Percentiles rank a stretch among this genome's conserved stretches.
These are phyloP conservation scores for Adansonia digitata DNA, from an alignment of 345 rosid genomes.

Conservation along the genomic window DNA sequence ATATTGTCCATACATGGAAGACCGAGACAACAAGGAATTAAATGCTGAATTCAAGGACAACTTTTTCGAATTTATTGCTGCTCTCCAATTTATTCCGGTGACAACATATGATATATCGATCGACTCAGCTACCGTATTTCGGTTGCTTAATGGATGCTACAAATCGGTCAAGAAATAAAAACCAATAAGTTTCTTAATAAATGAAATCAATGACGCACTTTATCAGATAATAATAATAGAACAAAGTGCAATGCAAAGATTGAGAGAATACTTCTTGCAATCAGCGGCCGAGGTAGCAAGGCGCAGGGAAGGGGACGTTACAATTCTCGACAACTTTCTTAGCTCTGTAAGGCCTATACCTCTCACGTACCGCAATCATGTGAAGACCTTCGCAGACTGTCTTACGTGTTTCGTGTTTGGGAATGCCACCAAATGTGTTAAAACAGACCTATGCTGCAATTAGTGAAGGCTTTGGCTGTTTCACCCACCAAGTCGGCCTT, in stretches of 20 bases:
- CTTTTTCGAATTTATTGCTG: not conserved
- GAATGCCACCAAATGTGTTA: not conserved
- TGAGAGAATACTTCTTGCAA: not conserved
- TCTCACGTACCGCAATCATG: not conserved
- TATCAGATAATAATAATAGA: too few species aligned
- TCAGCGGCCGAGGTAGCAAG: not conserved
- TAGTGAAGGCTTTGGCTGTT: not conserved
- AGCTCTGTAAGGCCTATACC: not conserved
- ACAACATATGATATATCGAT: too few species aligned
- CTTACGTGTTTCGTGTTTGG: not conserved
- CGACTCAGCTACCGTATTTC: not conserved
- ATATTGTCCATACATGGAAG: too few species aligned
- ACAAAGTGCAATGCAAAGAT: not conserved
- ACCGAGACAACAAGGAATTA: too few species aligned
- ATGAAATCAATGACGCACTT: too few species aligned
- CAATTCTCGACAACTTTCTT: not conserved
- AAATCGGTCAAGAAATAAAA: not conserved
- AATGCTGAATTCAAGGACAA: too few species aligned
- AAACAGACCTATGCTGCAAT: not conserved
- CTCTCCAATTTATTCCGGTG: not conserved
- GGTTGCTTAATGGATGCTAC: not conserved
- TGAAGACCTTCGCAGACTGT: not conserved
- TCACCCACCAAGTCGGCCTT: not conserved
- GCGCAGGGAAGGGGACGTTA: not conserved
- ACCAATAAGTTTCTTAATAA: too few species aligned